phyloP scores from a whole-genome alignment of 257 asterid genomes.

The Solanum phureja region DNA sequence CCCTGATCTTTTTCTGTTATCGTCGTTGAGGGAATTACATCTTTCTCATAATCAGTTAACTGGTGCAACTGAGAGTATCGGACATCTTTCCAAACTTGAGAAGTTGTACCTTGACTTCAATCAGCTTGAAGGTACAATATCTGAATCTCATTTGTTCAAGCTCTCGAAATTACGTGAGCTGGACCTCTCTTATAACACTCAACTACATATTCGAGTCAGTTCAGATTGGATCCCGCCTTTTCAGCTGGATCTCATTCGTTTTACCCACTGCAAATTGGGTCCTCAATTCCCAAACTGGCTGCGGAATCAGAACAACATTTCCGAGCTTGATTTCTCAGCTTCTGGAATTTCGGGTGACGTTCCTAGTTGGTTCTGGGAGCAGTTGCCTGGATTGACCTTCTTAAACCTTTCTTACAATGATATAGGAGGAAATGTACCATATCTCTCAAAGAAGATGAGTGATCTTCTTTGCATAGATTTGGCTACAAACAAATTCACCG shows the following conservation, averaged over 20 bases:
- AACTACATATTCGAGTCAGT: neutral
- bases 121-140: slow-evolving; percentile 6
- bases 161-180: neutral
- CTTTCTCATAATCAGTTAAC: slow-evolving; percentile 5
- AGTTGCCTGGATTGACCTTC: neutral
- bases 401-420: slow-evolving; percentile 15
- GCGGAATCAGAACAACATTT: neutral
- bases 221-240: slow-evolving; percentile 4
- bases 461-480: neutral
- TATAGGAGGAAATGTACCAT: slow-evolving; percentile 2
- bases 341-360: neutral
- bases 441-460: neutral
- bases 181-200: neutral
- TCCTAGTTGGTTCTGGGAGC: slow-evolving; percentile 15
- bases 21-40: neutral
- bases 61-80: slow-evolving; percentile 2
- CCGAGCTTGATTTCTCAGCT: neutral
- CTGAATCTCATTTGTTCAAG: neutral
- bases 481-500: slow-evolving; percentile 1
- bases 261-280: neutral
- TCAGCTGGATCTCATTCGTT: neutral
- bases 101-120: slow-evolving; percentile 9
- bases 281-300: slow-evolving; percentile 15
- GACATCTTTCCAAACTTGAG: neutral
- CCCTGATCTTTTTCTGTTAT: slow-evolving; percentile 5